Conservation (phyloP, 169 alveolate genomes). For the Cryptosporidium bovis region DNA sequence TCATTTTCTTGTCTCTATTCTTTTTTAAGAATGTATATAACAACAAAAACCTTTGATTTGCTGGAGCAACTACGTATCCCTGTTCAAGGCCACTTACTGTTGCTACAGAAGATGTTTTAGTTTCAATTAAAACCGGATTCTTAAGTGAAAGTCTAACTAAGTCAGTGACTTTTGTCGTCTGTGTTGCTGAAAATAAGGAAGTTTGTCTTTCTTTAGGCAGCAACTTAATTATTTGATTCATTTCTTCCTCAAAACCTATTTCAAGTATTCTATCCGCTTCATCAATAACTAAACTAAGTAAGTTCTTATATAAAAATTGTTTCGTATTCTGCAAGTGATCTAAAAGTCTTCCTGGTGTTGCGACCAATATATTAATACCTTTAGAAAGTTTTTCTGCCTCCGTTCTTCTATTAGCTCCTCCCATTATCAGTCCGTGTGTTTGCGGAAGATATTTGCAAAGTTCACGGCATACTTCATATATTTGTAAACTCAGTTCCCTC, state of each 20-base stretch:
- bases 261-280: conserved; percentile 99
- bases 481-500: conserved; percentile 97
- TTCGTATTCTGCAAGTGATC: conserved; percentile 98
- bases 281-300: conserved; percentile 95
- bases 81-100: conserved; percentile 96
- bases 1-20: conserved; percentile 92
- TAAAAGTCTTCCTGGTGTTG: conserved; percentile 98
- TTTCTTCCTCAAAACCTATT: conserved; percentile 99
- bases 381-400: conserved; percentile 95
- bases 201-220: conserved; percentile 97
- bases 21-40: conserved; percentile 96
- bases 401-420: conserved; percentile 96
- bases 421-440: conserved; percentile 97
- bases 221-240: conserved; percentile 95
- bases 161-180: conserved; percentile 96
- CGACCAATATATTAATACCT: conserved; percentile 96
- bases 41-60: conserved; percentile 94
- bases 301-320: conserved; percentile 95
- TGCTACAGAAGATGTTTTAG: conserved; percentile 85
- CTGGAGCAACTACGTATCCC: conserved; percentile 96
- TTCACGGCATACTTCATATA: conserved; percentile 95
- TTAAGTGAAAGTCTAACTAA: conserved; percentile 94
- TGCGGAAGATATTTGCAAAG: conserved; percentile 92
- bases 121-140: conserved; percentile 94
- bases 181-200: conserved; percentile 98